These are phyloP conservation scores for Pseudotulostoma volvatum DNA, from an alignment of 495 filamentous ascomycete genomes.

Conservation along the genomic window DNA sequence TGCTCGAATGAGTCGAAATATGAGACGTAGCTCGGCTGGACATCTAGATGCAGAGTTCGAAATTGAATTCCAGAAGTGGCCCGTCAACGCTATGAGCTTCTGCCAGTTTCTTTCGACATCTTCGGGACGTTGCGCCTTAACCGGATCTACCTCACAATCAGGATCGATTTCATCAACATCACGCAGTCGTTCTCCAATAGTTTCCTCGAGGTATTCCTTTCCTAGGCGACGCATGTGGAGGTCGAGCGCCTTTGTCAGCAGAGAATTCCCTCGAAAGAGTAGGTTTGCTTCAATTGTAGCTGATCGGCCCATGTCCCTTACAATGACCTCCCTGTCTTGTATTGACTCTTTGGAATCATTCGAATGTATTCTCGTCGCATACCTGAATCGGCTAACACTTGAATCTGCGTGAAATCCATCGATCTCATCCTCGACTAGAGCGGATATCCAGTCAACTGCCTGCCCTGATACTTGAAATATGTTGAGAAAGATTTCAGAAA, in stretches of 20 bases:
- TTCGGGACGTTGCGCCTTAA: constrained; percentile 49
- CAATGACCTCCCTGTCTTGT: constrained; percentile 43
- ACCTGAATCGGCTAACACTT: constrained; percentile 48
- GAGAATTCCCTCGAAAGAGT: constrained; percentile 85
- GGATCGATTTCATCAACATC: constrained; percentile 79
- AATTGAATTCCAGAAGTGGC: constrained; percentile 73
- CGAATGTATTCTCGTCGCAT: constrained; percentile 60
- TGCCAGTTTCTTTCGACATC: constrained; percentile 77
- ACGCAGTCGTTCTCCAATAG: constrained; percentile 63
- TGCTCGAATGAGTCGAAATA: constrained; percentile 82
- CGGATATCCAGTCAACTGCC: constrained; percentile 79
- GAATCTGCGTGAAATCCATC: constrained; percentile 74
- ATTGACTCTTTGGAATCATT: constrained; percentile 55
- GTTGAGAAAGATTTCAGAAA: constrained; percentile 80
- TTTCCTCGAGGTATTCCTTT: constrained; percentile 83
- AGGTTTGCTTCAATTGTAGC: constrained; percentile 71
- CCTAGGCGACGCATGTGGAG: constrained; percentile 89
- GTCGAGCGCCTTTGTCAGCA: constrained; percentile 87
- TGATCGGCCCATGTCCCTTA: constrained; percentile 41
- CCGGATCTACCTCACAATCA: constrained; percentile 91
- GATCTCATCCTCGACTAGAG: constrained; percentile 90
- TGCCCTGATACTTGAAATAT: constrained; percentile 93
- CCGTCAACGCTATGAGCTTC: constrained; percentile 57
- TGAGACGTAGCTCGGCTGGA: constrained; percentile 68
- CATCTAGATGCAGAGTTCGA: constrained; percentile 51